Conservation (phyloP, 495 filamentous ascomycete genomes). For the Elasticomyces elasticus region DNA sequence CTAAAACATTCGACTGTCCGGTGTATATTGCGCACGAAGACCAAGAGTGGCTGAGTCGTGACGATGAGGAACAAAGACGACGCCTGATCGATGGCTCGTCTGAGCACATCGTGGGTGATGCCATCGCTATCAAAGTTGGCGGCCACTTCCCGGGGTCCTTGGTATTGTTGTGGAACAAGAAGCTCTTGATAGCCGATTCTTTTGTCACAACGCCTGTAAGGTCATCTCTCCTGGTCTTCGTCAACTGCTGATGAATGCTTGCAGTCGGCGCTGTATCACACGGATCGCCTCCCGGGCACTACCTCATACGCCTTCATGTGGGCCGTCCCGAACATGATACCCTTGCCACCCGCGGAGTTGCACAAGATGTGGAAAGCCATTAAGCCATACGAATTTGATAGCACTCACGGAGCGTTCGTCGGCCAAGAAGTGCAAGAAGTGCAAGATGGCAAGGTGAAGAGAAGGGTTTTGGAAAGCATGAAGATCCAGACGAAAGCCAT, state of each 20-base stretch:
- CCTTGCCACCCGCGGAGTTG: conserved; percentile 49
- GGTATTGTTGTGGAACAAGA: conserved; percentile 47
- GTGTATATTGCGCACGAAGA: conserved; percentile 57
- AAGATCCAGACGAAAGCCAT: conserved; percentile 54
- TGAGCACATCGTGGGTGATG: conserved; percentile 39
- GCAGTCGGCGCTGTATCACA: conserved; percentile 30
- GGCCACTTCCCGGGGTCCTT: conserved; percentile 68
- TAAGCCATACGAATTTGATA: conserved; percentile 48
- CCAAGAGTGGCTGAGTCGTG: conserved; percentile 46
- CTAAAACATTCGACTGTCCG: conserved; percentile 49
- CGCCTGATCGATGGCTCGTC: conserved; percentile 33
- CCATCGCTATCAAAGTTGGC: conserved; percentile 56
- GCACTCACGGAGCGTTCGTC: conserved; percentile 56
- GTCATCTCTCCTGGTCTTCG: background rate
- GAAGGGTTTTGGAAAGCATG: conserved; percentile 61
- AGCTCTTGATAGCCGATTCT: conserved; percentile 61
- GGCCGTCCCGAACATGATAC: conserved; percentile 74
- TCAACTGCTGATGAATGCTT: conserved; percentile 5
- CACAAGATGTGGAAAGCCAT: conserved; percentile 42
- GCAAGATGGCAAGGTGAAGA: conserved; percentile 45
- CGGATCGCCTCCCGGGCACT: conserved; percentile 43
- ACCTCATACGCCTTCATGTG: conserved; percentile 66
- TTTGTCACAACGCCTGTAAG: conserved; percentile 55
- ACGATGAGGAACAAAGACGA: conserved; percentile 28
- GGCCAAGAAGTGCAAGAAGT: conserved; percentile 56